Evolutionary conservation across 2,329 filamentous ascomycete genomes (phyloP).

Genomic region (Leptographium wingfieldii): DNA sequence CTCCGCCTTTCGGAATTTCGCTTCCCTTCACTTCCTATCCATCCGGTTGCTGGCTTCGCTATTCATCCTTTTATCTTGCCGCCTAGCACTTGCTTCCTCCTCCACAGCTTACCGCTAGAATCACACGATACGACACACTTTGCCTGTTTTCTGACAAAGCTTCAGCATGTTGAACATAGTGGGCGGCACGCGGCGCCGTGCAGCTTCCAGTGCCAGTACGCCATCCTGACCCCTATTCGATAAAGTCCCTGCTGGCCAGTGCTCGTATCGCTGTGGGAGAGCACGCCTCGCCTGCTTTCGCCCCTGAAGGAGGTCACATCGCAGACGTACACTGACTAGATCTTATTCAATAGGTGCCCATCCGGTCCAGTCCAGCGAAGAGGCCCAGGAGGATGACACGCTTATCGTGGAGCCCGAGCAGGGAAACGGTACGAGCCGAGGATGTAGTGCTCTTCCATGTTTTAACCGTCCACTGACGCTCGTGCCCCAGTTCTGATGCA

Average conservation of each 20-base stretch:
- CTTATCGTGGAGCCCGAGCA: conserved; percentile 81
- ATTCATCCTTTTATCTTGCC: not conserved
- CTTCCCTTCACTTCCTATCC: not conserved
- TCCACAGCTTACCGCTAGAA: not conserved
- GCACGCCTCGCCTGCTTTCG: too few relatives aligned
- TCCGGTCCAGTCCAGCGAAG: conserved; percentile 41
- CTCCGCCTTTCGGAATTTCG: not conserved
- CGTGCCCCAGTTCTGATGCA: conserved; percentile 65
- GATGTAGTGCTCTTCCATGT: not conserved
- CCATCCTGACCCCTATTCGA: conserved; percentile 4
- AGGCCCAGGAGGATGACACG: conserved; percentile 56
- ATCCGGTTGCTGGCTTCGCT: not conserved
- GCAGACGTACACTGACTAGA: not conserved
- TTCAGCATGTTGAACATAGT: conserved; percentile 10
- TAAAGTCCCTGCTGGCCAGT: not conserved
- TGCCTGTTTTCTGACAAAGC: not conserved
- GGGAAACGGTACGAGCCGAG: conserved; percentile 67
- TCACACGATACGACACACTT: not conserved
- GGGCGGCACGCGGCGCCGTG: conserved; percentile 16
- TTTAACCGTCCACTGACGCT: not conserved
- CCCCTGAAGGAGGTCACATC: too few relatives aligned
- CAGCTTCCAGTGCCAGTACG: conserved; percentile 24
- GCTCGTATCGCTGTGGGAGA: too few relatives aligned
- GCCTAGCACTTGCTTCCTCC: not conserved
- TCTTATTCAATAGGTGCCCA: conserved; percentile 4